Conservation (phyloP, 2,329 filamentous ascomycete species). For the Fusarium austroafricanum region DNA sequence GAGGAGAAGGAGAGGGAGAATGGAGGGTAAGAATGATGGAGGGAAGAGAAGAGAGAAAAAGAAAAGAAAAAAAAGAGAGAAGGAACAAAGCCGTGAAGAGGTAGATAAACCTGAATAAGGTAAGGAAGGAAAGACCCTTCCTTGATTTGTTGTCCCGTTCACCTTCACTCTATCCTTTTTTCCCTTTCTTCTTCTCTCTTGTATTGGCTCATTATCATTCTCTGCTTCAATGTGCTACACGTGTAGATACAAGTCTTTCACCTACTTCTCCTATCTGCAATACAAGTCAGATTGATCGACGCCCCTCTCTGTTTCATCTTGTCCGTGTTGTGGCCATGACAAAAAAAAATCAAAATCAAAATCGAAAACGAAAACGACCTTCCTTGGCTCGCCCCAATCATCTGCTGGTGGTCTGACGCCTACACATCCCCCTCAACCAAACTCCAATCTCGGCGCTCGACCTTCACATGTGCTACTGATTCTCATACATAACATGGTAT, state of each 20-base stretch:
- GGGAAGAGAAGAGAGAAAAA: too few species aligned
- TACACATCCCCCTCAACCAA: not conserved
- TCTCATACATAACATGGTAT: not conserved
- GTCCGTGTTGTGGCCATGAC: not conserved
- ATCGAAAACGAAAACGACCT: not conserved
- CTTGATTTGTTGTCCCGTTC: not conserved
- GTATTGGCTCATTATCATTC: not conserved
- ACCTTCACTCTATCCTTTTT: not conserved
- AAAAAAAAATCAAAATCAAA: not conserved
- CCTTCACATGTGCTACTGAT: not conserved
- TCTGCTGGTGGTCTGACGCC: constrained; percentile 20
- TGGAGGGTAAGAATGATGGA: too few species aligned
- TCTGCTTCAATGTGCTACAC: not conserved
- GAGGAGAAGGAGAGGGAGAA: too few species aligned
- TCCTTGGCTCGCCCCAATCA: constrained; percentile 14
- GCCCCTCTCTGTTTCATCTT: not conserved
- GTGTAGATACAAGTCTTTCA: not conserved
- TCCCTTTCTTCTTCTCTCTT: not conserved
- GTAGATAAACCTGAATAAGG: constrained; percentile 14
- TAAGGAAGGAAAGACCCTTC: not conserved
- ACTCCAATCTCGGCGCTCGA: not conserved
- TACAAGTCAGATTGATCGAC: constrained; percentile 2
- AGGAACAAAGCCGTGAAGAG: not conserved
- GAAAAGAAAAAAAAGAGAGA: not conserved
- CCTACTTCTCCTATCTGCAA: not conserved